These are phyloP conservation scores for Rhizopogon roseolus DNA, from an alignment of 768 basidiomycete genomes.

Conservation along the genomic window DNA sequence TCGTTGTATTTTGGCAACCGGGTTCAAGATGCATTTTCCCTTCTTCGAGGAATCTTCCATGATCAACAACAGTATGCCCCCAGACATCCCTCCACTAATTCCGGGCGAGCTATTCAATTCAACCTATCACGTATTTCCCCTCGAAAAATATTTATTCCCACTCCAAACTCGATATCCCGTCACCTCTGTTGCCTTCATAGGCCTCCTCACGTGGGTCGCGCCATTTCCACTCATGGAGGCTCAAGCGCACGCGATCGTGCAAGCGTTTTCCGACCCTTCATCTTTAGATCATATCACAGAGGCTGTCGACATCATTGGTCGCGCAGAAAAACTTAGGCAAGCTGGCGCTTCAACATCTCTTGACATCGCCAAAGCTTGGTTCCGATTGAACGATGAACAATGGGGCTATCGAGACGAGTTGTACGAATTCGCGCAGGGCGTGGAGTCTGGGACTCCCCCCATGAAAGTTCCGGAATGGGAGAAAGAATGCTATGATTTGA, in stretches of 20 bases:
- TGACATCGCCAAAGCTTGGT: conserved; percentile 52
- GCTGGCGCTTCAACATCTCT: conserved; percentile 28
- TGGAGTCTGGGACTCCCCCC: conserved; percentile 20
- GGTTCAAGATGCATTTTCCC: conserved; percentile 61
- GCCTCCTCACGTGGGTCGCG: conserved; percentile 51
- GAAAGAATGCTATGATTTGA: conserved; percentile 47
- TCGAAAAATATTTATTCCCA: conserved; percentile 68
- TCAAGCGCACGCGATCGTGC: conserved; percentile 62
- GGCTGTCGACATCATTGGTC: conserved; percentile 41
- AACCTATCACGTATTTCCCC: conserved; percentile 62
- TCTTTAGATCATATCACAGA: conserved; percentile 47
- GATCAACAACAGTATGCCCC: conserved; percentile 35
- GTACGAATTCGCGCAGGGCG: conserved; percentile 38
- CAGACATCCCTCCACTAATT: conserved; percentile 46
- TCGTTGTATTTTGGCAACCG: conserved; percentile 70
- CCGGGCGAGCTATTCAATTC: conserved; percentile 52
- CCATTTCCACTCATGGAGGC: conserved; percentile 79
- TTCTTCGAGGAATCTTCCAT: conserved; percentile 42
- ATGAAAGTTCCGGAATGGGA: conserved; percentile 52
- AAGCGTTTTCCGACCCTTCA: conserved; percentile 47
- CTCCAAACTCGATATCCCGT: conserved; percentile 42
- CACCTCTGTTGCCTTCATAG: conserved; percentile 58
- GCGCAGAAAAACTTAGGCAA: conserved; percentile 38
- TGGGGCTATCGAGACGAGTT: conserved; percentile 66
- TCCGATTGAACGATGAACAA: conserved; percentile 50